These are phyloP conservation scores for Camellia japonica DNA, from an alignment of 148 eudicot genomes.

Conservation along the genomic window DNA sequence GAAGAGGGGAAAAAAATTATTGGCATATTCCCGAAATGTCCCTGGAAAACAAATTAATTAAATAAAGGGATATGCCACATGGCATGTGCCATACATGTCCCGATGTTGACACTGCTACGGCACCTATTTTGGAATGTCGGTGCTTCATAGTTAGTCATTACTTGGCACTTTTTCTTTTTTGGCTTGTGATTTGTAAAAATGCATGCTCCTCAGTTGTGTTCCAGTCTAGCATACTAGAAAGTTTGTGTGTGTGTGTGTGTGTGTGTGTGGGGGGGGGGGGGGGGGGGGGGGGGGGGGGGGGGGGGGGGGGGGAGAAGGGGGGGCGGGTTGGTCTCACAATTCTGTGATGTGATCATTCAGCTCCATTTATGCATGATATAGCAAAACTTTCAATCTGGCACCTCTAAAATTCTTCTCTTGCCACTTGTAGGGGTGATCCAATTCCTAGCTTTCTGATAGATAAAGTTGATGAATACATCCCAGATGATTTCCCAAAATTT, in stretches of 20 bases:
- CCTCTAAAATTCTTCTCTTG: slow-evolving; percentile 18
- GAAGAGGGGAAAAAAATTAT: no score
- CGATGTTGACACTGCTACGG: no score
- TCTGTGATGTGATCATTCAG: background rate
- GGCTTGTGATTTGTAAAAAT: slow-evolving; percentile 1
- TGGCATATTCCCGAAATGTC: no score
- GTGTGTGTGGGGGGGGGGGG: no score
- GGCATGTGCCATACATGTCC: no score
- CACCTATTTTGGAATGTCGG: no score
- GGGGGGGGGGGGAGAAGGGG: no score
- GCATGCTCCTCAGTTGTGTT: background rate
- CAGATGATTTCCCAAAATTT: slow-evolving; percentile 56
- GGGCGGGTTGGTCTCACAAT: background rate
- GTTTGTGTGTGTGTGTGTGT: background rate
- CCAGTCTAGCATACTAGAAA: background rate
- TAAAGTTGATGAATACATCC: slow-evolving; percentile 69
- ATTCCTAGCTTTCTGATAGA: slow-evolving; percentile 72
- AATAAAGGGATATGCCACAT: no score
- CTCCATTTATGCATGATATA: background rate
- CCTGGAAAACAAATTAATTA: no score
- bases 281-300: no score
- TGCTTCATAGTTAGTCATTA: background rate
- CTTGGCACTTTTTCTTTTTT: background rate
- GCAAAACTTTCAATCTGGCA: background rate
- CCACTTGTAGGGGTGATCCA: slow-evolving; percentile 75